Evolutionary conservation across 108 stramenopile species (phyloP).

Genomic region (Chaetoceros tenuissimus): DNA sequence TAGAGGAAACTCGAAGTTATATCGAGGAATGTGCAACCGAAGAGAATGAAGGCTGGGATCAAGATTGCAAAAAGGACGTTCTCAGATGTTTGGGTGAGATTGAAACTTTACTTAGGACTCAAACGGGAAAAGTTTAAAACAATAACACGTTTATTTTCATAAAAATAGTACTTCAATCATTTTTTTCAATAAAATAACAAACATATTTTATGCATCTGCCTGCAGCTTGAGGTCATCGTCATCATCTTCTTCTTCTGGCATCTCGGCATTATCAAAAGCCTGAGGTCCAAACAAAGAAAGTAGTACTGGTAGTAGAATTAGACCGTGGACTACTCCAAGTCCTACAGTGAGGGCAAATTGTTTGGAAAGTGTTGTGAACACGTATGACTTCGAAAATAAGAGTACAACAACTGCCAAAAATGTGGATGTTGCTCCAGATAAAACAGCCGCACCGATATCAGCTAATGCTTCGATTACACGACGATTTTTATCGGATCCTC

Average conservation of each 20-base stretch:
- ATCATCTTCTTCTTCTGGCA: too few species aligned
- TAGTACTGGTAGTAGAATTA: constrained; percentile 55
- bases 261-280: constrained; percentile 40
- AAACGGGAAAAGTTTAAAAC: too few species aligned
- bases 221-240: too few species aligned
- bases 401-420: constrained; percentile 74
- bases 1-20: constrained; percentile 48
- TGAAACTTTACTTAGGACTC: too few species aligned
- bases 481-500: constrained; percentile 44
- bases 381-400: constrained; percentile 41
- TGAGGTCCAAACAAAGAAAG: constrained; percentile 47
- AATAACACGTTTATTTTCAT: too few species aligned
- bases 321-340: constrained; percentile 52
- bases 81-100: too few species aligned
- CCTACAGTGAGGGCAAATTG: constrained; percentile 62
- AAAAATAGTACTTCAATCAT: too few species aligned
- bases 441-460: constrained; percentile 65
- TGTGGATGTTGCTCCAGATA: constrained; percentile 63
- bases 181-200: too few species aligned
- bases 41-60: constrained; percentile 54
- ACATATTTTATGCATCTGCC: too few species aligned
- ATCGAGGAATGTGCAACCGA: constrained; percentile 28
- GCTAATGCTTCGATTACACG: constrained; percentile 48
- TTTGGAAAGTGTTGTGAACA: constrained; percentile 50
- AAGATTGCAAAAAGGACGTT: constrained; percentile 24